phyloP scores from a whole-genome alignment of 352 stramenopile genomes.

The Phytophthora pluvialis region DNA sequence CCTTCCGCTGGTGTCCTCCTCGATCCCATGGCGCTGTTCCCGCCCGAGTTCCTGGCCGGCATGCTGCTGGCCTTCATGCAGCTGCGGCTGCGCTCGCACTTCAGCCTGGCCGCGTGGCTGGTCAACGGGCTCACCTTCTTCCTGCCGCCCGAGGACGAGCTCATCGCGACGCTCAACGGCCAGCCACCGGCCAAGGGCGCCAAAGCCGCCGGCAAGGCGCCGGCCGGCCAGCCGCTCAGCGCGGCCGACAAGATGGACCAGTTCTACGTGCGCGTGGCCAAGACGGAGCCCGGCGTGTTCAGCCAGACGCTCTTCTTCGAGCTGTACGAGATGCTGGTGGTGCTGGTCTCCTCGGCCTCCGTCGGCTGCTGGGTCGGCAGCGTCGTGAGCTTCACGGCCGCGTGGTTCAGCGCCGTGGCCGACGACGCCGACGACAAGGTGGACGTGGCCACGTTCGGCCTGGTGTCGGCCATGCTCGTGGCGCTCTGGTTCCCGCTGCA shows the following conservation, averaged over 20 bases:
- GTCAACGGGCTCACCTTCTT: conserved; percentile 79
- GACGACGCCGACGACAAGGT: conserved; percentile 25
- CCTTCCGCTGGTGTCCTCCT: not conserved
- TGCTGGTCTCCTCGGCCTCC: conserved; percentile 65
- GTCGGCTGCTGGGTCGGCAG: conserved; percentile 54
- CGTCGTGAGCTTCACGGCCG: conserved; percentile 44
- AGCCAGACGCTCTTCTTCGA: conserved; percentile 83
- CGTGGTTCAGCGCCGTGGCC: conserved; percentile 14
- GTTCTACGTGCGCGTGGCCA: conserved; percentile 76
- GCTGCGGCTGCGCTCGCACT: conserved; percentile 67
- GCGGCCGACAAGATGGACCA: conserved; percentile 68
- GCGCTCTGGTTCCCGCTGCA: conserved; percentile 79
- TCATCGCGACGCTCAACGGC: conserved; percentile 76
- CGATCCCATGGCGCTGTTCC: conserved; percentile 68
- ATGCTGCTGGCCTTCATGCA: conserved; percentile 75
- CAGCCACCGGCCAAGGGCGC: conserved; percentile 9
- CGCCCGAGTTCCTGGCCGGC: conserved; percentile 74
- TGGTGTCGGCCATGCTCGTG: conserved; percentile 69
- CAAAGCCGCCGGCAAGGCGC: conserved; percentile 14
- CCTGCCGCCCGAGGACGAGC: conserved; percentile 72
- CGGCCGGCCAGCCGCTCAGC: conserved; percentile 44
- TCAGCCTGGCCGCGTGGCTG: conserved; percentile 61
- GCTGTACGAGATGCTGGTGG: conserved; percentile 84
- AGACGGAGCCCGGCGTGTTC: conserved; percentile 70
- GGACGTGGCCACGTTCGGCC: conserved; percentile 72